A percentile compares a stretch with the other conserved stretches of the same genome.
These are phyloP conservation scores for Dentipellis fragilis DNA, from an alignment of 768 basidiomycete genomes.

Conservation along the genomic window DNA sequence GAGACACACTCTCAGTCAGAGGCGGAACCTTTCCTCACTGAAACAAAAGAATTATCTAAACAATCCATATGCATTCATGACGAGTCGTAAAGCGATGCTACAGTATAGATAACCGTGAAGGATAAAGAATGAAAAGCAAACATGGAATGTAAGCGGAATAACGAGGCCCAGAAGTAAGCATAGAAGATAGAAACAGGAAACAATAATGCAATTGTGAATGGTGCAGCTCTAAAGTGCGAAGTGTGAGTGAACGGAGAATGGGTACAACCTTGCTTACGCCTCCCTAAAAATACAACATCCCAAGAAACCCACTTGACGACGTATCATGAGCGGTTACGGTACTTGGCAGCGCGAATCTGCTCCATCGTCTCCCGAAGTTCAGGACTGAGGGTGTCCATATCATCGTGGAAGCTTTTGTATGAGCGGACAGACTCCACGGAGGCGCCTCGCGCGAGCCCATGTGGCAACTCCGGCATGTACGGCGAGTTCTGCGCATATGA, in stretches of 20 bases:
- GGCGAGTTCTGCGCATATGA: slow-evolving; percentile 14
- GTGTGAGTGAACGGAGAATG: neutral
- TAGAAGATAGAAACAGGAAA: neutral
- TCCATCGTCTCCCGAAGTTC: slow-evolving; percentile 68
- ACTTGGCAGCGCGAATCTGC: slow-evolving; percentile 40
- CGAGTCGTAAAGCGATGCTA: neutral
- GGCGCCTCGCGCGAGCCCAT: slow-evolving; percentile 14
- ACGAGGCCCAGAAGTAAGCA: neutral
- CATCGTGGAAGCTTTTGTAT: slow-evolving; percentile 29
- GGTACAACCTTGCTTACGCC: neutral
- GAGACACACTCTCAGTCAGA: too few species aligned
- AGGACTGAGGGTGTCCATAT: slow-evolving; percentile 49
- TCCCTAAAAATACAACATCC: neutral
- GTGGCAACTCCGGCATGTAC: slow-evolving; percentile 22
- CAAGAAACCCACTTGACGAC: neutral
- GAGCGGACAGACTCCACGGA: slow-evolving; percentile 7
- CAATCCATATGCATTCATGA: neutral
- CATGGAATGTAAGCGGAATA: neutral
- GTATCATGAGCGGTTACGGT: slow-evolving; percentile 8
- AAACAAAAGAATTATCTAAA: neutral
- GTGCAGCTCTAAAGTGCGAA: neutral
- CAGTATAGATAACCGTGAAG: neutral
- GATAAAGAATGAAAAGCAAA: neutral
- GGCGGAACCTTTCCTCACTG: too few species aligned
- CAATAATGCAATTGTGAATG: neutral